These are phyloP conservation scores for Apostasia shenzhenica DNA, from an alignment of 106 monocot species.

Conservation along the genomic window DNA sequence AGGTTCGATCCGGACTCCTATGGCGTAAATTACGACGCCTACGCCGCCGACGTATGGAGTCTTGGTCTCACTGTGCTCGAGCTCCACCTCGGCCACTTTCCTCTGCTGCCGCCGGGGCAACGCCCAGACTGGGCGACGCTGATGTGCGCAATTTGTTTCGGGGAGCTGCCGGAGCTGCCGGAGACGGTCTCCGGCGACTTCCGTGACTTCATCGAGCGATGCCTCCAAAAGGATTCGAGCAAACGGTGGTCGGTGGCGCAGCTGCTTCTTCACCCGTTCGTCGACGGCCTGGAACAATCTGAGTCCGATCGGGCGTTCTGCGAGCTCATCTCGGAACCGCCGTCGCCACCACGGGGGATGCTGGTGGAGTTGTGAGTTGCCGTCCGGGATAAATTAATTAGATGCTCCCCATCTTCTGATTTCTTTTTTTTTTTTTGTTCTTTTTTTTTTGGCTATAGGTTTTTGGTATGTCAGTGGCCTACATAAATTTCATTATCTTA, in stretches of 20 bases:
- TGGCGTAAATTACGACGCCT: slow-evolving; percentile 45
- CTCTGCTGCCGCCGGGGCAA: slow-evolving; percentile 57
- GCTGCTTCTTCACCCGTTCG: slow-evolving; percentile 62
- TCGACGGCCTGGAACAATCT: slow-evolving; percentile 16
- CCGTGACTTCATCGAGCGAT: slow-evolving; percentile 46
- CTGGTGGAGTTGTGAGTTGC: background rate
- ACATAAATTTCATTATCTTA: too few species aligned
- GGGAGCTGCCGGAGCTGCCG: slow-evolving; percentile 39
- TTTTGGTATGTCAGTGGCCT: too few species aligned
- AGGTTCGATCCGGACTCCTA: slow-evolving; percentile 53
- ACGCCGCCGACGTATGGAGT: slow-evolving; percentile 72
- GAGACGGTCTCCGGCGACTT: slow-evolving; percentile 34
- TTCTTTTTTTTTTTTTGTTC: too few species aligned
- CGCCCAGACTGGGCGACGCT: slow-evolving; percentile 73
- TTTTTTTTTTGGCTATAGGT: too few species aligned
- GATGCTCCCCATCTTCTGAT: too few species aligned
- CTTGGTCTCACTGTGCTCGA: slow-evolving; percentile 60
- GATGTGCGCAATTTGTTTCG: slow-evolving; percentile 86
- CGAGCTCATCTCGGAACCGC: background rate
- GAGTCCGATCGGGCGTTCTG: slow-evolving; percentile 20
- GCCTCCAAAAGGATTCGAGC: slow-evolving; percentile 57
- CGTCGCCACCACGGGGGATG: background rate
- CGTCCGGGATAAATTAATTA: too few species aligned
- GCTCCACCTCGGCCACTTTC: slow-evolving; percentile 51
- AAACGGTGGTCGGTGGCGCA: slow-evolving; percentile 53